phyloP scores from a whole-genome alignment of 2,329 filamentous ascomycete species.

The Hypoxylon sp. region DNA sequence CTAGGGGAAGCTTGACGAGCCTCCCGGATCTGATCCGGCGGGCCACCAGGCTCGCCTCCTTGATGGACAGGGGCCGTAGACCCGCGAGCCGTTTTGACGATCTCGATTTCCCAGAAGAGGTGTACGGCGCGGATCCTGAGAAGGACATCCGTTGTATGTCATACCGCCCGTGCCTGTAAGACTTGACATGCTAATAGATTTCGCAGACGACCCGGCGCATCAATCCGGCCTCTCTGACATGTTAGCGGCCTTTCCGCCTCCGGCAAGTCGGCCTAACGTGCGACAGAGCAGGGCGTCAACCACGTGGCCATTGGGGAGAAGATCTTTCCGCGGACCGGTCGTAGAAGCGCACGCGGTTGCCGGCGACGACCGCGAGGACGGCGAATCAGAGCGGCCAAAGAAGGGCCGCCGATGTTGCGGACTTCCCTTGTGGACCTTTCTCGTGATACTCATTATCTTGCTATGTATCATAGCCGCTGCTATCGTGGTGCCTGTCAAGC shows the following conservation, averaged over 20 bases:
- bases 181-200: constrained; percentile 27
- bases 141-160: constrained; percentile 52
- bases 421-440: constrained; percentile 79
- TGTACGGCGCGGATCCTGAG: constrained; percentile 50
- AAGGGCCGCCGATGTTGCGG: constrained; percentile 77
- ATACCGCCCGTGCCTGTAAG: background rate
- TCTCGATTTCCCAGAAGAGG: constrained; percentile 59
- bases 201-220: constrained; percentile 50
- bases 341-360: constrained; percentile 10
- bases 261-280: constrained; percentile 55
- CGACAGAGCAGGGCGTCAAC: constrained; percentile 56
- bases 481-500: constrained; percentile 76
- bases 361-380: constrained; percentile 14
- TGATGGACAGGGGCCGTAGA: constrained; percentile 82
- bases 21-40: constrained; percentile 88
- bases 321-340: constrained; percentile 37
- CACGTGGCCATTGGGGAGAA: constrained; percentile 58
- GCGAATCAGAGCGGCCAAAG: constrained; percentile 31
- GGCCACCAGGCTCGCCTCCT: constrained; percentile 84
- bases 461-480: constrained; percentile 80
- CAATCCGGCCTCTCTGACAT: constrained; percentile 68
- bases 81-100: constrained; percentile 67
- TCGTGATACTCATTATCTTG: constrained; percentile 69
- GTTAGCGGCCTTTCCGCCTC: constrained; percentile 70
- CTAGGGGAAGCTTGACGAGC: constrained; percentile 88